These are phyloP conservation scores for Lactarius tabidus DNA, from an alignment of 768 basidiomycete species.

Conservation along the genomic window DNA sequence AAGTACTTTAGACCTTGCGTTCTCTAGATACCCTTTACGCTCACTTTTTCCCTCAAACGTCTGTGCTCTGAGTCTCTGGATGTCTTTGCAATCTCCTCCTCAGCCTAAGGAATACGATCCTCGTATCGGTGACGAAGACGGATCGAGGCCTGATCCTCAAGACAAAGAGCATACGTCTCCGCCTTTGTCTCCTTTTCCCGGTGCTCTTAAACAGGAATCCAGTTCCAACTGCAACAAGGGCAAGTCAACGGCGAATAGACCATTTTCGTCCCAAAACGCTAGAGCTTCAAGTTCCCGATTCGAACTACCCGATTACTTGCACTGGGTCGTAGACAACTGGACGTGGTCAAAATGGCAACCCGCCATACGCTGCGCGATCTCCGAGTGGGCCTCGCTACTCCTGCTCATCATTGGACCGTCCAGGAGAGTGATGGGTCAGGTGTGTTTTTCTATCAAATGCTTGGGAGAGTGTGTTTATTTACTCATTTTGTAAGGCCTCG, in stretches of 20 bases:
- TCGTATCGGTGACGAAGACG: constrained; percentile 32
- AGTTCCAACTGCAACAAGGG: background rate
- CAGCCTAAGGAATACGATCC: constrained; percentile 25
- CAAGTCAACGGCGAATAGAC: constrained; percentile 2
- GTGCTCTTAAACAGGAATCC: background rate
- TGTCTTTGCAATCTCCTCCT: constrained; percentile 5
- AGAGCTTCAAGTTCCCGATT: background rate
- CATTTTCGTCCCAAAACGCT: background rate
- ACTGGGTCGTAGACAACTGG: constrained; percentile 58
- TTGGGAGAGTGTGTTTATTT: constrained; percentile 2
- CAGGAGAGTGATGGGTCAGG: constrained; percentile 53
- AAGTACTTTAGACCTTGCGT: background rate
- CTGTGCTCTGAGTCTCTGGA: background rate
- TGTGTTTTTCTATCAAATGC: constrained; percentile 30
- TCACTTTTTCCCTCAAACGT: background rate
- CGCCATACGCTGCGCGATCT: constrained; percentile 55
- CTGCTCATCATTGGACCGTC: constrained; percentile 55
- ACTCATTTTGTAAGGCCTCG: constrained; percentile 43
- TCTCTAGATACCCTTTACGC: background rate
- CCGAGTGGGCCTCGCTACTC: constrained; percentile 57
- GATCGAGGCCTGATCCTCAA: background rate
- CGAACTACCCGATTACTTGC: constrained; percentile 34
- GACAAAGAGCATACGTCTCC: constrained; percentile 18
- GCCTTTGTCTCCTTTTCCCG: constrained; percentile 2
- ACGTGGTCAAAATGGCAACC: constrained; percentile 60